Base-by-base conservation (phyloP, 2,329 filamentous ascomycete genomes). In the Capronia coronata region DNA sequence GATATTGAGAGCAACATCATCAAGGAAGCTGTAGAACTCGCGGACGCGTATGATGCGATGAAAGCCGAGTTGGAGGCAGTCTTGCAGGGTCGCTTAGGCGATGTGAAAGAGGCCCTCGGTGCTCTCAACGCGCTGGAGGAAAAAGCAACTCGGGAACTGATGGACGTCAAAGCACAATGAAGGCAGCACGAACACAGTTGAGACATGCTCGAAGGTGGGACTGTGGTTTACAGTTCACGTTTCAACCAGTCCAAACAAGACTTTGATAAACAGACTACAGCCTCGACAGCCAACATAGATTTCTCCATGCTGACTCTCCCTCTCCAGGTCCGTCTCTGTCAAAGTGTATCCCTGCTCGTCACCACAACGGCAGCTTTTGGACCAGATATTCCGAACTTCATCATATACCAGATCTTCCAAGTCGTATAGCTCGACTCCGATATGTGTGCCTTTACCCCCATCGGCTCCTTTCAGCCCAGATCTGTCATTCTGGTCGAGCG, bases 261-360 rank as follows among this genome's bases (percentile, higher is more conserved):
- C 73, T 62, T 76, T 76, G 52, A 82, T 69, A 75, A 77, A 82
- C 50, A 83, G 68, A 70, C 79, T 83, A 65, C 80, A 83, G 29
- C 80, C 79, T 49, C 70, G 69, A 67, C 80, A 83, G 2, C 78
- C 78, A 14, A 79, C 71, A 39, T 80, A 66, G 52, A 83, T 68
- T 65, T 83, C 80, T 19, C 52, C 76, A 55, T 72, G 69, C 43
- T 69, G 68, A 29, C 66, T 68, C 58, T 77, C 75, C 52, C 63
- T 63, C 52, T 72, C 70, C 23, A 83, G 60, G 60, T 82, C 77
- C 2, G 65, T 58, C 60, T 82, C 79, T 0, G 66, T 68, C 5
- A 83, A 70, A 16, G 72, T 46, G 57, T 80, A 83, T 0, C 77
- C 79, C 21, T 65, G 66, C 23, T 74, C 70, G 53, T 75, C 74